Evolutionary conservation across 2,329 filamentous ascomycete genomes (phyloP).

Genomic region (Stemphylium lycopersici): DNA sequence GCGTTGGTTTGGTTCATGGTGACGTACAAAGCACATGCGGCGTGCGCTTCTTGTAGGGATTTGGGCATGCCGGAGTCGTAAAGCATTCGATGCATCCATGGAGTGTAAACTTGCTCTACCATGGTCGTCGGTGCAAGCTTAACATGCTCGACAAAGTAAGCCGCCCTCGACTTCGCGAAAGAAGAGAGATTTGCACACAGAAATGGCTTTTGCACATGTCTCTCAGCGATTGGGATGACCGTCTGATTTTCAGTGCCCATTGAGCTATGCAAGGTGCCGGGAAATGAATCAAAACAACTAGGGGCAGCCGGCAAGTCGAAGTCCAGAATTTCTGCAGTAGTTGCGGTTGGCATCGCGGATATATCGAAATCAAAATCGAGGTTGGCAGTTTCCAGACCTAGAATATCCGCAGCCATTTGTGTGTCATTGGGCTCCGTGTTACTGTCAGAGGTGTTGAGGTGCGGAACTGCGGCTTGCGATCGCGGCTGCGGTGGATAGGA

Average conservation of each 20-base stretch:
- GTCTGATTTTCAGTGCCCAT: conserved; percentile 1
- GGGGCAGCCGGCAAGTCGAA: conserved; percentile 42
- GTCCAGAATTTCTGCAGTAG: conserved; percentile 16
- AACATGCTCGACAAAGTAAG: conserved; percentile 35
- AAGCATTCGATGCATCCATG: conserved; percentile 61
- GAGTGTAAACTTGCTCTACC: conserved; percentile 57
- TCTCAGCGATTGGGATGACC: neutral
- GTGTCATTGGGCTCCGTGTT: conserved; percentile 22
- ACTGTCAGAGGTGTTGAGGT: neutral
- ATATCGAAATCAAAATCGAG: conserved; percentile 14
- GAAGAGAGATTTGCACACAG: conserved; percentile 23
- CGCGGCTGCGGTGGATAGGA: conserved; percentile 47
- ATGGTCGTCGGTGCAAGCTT: conserved; percentile 47
- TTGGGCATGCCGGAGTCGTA: conserved; percentile 60
- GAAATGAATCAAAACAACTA: conserved; percentile 60
- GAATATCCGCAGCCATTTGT: neutral
- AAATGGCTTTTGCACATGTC: conserved; percentile 5
- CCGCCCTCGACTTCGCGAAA: conserved; percentile 30
- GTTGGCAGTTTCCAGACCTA: conserved; percentile 30
- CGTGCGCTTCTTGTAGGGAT: conserved; percentile 60
- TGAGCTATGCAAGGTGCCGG: conserved; percentile 17
- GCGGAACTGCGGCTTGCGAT: neutral
- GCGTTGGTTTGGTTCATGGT: conserved; percentile 58
- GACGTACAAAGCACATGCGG: conserved; percentile 61
- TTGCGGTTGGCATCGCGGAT: conserved; percentile 7